phyloP scores from a whole-genome alignment of 2,329 filamentous ascomycete genomes.

The Claviceps maximensis region DNA sequence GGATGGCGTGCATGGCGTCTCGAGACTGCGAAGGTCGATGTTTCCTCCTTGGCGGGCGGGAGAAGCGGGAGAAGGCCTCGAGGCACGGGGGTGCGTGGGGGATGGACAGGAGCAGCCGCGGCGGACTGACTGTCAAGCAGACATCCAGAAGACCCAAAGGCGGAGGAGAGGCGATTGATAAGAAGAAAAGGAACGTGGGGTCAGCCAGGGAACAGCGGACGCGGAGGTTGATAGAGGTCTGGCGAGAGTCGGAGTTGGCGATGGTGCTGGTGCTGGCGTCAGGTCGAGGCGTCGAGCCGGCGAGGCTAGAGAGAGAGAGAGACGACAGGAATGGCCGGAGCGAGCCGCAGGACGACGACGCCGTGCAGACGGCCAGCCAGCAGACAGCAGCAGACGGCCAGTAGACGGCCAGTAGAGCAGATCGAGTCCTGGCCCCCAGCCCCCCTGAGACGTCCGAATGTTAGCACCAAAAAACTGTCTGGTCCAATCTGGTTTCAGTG shows the following conservation, averaged over 20 bases:
- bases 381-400: no score
- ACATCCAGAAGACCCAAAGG: neutral
- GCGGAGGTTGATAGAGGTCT: neutral
- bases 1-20: slow-evolving; percentile 46
- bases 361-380: neutral
- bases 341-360: neutral
- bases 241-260: neutral
- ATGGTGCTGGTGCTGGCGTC: neutral
- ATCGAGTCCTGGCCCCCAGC: no score
- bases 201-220: neutral
- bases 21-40: neutral
- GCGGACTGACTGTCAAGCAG: neutral
- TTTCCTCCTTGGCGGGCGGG: neutral
- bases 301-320: neutral
- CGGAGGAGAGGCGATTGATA: neutral
- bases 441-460: no score
- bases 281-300: neutral
- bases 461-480: no score
- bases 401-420: no score
- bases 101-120: slow-evolving; percentile 2
- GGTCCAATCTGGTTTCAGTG: no score
- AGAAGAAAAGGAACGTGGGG: neutral
- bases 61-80: neutral
- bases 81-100: neutral
- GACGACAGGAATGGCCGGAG: neutral